Conservation (phyloP, 148 eudicot species). For the Cornus kousa region DNA sequence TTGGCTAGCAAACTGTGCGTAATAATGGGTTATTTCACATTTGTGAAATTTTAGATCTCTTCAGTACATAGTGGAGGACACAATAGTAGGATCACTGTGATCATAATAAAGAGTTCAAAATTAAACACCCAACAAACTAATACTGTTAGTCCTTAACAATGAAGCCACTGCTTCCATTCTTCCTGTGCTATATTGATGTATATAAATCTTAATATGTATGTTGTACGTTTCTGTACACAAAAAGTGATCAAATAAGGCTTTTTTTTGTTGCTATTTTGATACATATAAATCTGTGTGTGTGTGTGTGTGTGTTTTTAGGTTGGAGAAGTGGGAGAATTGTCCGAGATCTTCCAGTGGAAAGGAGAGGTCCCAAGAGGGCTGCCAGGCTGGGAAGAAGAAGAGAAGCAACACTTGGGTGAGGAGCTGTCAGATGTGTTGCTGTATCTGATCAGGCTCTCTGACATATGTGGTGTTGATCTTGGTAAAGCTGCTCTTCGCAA, state of each 20-base stretch:
- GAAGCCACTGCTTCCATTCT: too few relatives aligned
- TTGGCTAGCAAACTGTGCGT: background rate
- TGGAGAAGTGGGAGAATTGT: conserved; percentile 75
- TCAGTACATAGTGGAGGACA: background rate
- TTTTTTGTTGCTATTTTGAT: background rate
- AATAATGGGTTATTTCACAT: background rate
- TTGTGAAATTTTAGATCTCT: too few relatives aligned
- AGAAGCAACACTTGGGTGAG: conserved; percentile 68
- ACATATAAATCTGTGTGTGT: background rate
- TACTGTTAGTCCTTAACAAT: too few relatives aligned
- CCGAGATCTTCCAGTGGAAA: conserved; percentile 80
- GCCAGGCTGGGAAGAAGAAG: conserved; percentile 59
- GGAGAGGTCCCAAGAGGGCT: conserved; percentile 74
- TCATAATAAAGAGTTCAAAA: background rate
- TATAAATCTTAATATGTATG: background rate
- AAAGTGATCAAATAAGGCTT: too few relatives aligned
- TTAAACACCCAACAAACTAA: too few relatives aligned
- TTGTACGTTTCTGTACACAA: background rate
- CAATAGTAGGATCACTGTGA: background rate
- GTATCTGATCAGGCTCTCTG: conserved; percentile 66
- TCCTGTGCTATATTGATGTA: too few relatives aligned
- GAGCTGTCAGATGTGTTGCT: conserved; percentile 75
- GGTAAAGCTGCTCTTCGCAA: conserved; percentile 72
- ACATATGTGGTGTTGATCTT: conserved; percentile 71
- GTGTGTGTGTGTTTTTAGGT: conserved; percentile 31